Evolutionary conservation across 176 grass and related monocot genomes (phyloP).

Genomic region (Eleusine indica): DNA sequence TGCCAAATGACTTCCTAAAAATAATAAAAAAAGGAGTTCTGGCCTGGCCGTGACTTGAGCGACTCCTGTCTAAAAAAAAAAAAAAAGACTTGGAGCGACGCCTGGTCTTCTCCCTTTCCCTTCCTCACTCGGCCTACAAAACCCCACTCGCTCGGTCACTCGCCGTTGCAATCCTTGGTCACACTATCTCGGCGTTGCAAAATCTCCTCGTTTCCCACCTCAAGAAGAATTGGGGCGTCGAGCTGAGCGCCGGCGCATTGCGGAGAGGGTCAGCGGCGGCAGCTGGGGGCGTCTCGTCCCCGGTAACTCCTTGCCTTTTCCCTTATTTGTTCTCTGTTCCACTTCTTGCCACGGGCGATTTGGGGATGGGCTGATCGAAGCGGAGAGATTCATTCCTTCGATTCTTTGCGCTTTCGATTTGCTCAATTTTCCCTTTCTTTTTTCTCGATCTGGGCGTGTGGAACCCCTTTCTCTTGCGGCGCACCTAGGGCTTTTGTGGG

Average conservation of each 20-base stretch:
- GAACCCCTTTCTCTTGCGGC: not conserved
- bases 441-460: not conserved
- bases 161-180: not conserved
- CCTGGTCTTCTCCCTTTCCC: not conserved
- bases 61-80: too few relatives aligned
- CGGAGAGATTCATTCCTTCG: not conserved
- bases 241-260: not conserved
- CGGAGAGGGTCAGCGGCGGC: not conserved
- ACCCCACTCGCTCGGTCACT: not conserved
- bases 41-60: too few relatives aligned
- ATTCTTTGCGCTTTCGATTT: not conserved
- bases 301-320: not conserved
- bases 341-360: not conserved
- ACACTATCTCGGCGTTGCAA: not conserved
- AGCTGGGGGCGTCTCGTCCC: not conserved
- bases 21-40: too few relatives aligned
- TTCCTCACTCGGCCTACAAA: not conserved
- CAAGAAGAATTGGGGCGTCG: not conserved
- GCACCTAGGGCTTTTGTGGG: not conserved
- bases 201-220: not conserved
- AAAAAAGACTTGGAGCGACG: not conserved
- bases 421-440: not conserved
- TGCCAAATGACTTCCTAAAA: too few relatives aligned
- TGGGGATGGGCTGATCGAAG: not conserved
- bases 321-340: not conserved